Conservation (phyloP, 179 eudicot species). For the Corrigiola litoralis region DNA sequence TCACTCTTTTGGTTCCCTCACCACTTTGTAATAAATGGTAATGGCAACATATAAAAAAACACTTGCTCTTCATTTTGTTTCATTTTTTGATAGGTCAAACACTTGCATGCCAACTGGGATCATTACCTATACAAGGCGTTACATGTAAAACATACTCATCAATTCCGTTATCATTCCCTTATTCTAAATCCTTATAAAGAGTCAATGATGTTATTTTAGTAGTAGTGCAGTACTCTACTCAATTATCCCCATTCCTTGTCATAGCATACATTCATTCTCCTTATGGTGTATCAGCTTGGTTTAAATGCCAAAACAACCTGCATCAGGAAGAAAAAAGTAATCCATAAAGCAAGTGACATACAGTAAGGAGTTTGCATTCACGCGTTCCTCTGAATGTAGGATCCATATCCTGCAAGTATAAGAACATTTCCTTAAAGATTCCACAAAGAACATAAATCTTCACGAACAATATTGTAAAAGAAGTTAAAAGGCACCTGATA, state of each 20-base stretch:
- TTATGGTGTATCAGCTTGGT: not conserved
- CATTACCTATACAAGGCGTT: no score
- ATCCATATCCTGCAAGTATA: conserved; percentile 51
- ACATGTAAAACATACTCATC: no score
- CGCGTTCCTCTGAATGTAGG: conserved; percentile 71
- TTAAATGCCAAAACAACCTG: not conserved
- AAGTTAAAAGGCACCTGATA: conserved; percentile 58
- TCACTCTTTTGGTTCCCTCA: no score
- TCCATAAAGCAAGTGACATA: conserved; percentile 31
- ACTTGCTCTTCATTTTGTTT: no score
- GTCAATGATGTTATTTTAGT: no score
- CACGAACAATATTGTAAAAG: not conserved
- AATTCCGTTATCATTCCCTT: no score
- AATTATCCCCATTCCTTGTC: not conserved
- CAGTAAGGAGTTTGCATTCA: conserved; percentile 55
- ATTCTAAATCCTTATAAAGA: no score
- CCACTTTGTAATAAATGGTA: no score
- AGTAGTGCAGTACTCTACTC: no score
- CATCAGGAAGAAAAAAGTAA: not conserved
- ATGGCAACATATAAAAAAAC: no score
- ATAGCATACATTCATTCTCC: not conserved
- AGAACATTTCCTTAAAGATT: not conserved
- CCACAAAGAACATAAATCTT: not conserved
- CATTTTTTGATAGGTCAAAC: no score
- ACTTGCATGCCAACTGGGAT: no score